Evolutionary conservation across 2,329 filamentous ascomycete genomes (phyloP), one percentile per base, ranked within the genome.

Genomic region (Colletotrichum incanum): DNA sequence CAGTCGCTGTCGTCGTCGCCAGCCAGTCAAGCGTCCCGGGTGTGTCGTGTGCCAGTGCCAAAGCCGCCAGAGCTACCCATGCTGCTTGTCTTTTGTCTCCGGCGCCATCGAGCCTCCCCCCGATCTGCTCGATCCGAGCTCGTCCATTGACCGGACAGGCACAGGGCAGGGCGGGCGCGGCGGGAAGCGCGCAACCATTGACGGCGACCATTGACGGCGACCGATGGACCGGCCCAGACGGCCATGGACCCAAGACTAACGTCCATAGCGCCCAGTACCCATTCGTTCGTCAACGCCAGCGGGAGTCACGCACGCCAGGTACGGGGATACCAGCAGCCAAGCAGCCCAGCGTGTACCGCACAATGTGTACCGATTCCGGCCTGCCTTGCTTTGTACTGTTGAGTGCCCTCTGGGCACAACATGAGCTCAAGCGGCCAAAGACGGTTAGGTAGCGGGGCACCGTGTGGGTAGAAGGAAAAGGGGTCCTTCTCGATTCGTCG

Each of bases 131-230:
- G 26, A 31, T 54, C 34, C 50, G 49, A 34, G 20, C n/a, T 59
- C 23, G 31, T 43, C 37, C 43, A 37, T 23, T 18, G 26, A 61
- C 58, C 50, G 28, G 28, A 34, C 60, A 63, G 31, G 37, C 49
- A 64, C 37, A 52, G 41, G 55, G 39, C n/a, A 49, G 59, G 59
- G 31, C 45, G 45, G 31, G 31, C 60, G 39, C 28, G 34, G 67
- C 62, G 67, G 67, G 62, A 60, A 71, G 67, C 68, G 68, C 58
- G 58, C 68, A 34, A 62, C 41, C 64, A 43, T 63, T 55, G 28
- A 58, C 55, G 54, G 45, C 26, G 43, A 62, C 41, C 64, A 43
- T 63, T 55, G 28, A 58, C 55, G 54, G 45, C 26, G 12, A 52
- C 34, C n/a, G 65, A 58, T 68, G 41, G 50, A 39, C 68, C 41